Conservation (phyloP, 2,329 filamentous ascomycete genomes). For the Colletotrichum sp. region DNA sequence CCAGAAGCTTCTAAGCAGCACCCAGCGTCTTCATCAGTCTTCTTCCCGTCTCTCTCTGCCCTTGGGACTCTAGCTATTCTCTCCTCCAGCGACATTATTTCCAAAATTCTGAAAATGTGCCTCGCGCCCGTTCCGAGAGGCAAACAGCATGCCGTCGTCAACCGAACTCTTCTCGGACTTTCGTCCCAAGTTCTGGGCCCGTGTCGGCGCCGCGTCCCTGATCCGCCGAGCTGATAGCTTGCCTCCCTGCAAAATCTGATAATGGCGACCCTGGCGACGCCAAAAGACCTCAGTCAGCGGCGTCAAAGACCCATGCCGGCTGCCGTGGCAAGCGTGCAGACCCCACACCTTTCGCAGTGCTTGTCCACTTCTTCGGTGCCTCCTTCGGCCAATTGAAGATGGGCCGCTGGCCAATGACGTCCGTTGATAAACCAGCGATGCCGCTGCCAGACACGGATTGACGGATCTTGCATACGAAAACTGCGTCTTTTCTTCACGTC, state of each 20-base stretch:
- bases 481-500: neutral
- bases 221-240: slow-evolving; percentile 7
- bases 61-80: neutral
- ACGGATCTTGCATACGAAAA: neutral
- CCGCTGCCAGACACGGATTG: neutral
- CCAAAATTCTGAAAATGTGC: neutral
- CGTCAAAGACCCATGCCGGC: neutral
- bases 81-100: rapidly evolving
- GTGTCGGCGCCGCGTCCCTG: slow-evolving; percentile 5
- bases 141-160: neutral
- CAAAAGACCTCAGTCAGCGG: slow-evolving; percentile 15
- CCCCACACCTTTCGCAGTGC: neutral
- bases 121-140: neutral
- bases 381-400: slow-evolving; percentile 2
- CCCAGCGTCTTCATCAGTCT: neutral
- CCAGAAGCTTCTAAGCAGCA: neutral
- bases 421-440: neutral
- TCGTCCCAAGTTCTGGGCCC: neutral
- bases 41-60: neutral
- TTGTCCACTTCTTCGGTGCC: slow-evolving; percentile 9
- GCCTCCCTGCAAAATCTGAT: neutral
- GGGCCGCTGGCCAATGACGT: neutral
- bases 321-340: neutral
- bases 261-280: neutral
- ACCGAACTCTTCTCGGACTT: slow-evolving; percentile 12